These are phyloP conservation scores for Stemphylium vesicarium DNA, from an alignment of 2,329 filamentous ascomycete genomes.

Conservation along the genomic window DNA sequence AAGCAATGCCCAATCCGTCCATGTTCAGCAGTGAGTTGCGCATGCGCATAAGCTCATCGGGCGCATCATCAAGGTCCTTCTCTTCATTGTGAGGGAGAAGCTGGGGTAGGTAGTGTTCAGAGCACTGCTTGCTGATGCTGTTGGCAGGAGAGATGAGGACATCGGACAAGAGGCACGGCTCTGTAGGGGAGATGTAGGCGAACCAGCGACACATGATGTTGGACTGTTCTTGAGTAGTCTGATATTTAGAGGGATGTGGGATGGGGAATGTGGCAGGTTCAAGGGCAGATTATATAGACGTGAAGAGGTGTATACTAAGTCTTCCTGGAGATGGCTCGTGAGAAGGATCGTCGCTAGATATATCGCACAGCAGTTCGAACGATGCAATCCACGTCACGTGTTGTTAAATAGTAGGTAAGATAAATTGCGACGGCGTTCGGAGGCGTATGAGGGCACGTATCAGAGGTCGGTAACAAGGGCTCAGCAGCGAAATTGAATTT, in stretches of 20 bases:
- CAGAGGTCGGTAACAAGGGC: background rate
- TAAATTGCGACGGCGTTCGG: background rate
- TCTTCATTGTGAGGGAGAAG: conserved; percentile 55
- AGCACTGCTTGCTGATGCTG: conserved; percentile 46
- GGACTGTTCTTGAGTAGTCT: background rate
- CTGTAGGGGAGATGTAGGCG: conserved; percentile 60
- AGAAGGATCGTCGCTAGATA: background rate
- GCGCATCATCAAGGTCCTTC: conserved; percentile 49
- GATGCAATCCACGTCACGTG: conserved; percentile 8
- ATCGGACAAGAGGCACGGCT: conserved; percentile 62
- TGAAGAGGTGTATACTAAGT: too few relatives aligned
- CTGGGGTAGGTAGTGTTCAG: conserved; percentile 61
- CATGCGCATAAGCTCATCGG: conserved; percentile 54
- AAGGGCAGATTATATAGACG: background rate
- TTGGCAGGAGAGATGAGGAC: conserved; percentile 57
- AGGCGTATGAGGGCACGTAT: conserved; percentile 4
- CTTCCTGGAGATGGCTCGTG: background rate
- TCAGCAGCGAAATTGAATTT: background rate
- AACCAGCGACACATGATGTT: conserved; percentile 60
- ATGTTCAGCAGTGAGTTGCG: conserved; percentile 62
- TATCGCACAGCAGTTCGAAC: background rate
- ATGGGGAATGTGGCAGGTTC: too few relatives aligned
- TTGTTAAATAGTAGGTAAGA: conserved; percentile 1
- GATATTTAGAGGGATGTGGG: background rate
- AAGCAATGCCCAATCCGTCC: conserved; percentile 62